These are phyloP conservation scores for Sambucus nigra DNA, from an alignment of 129 eudicot genomes.

Conservation along the genomic window DNA sequence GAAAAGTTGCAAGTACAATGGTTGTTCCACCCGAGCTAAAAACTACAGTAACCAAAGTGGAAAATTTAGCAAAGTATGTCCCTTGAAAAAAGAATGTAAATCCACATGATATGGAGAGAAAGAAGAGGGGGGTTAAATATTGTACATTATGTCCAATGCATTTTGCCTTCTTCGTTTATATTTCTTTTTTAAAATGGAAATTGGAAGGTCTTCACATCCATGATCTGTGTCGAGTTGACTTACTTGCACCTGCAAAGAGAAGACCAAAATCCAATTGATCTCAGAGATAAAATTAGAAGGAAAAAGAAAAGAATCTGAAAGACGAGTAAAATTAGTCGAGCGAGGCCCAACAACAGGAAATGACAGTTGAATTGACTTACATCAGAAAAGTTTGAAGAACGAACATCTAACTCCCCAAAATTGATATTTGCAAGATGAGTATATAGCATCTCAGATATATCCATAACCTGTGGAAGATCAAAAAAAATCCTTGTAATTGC, in stretches of 20 bases:
- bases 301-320: not conserved
- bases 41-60: no score
- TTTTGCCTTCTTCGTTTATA: slow-evolving; percentile 25
- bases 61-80: no score
- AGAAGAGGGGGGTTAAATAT: not conserved
- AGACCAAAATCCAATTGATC: slow-evolving; percentile 9
- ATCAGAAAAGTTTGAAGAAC: slow-evolving; percentile 17
- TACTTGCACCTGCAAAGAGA: slow-evolving; percentile 24
- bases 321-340: not conserved
- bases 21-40: no score
- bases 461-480: slow-evolving; percentile 39
- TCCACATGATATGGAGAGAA: not conserved
- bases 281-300: not conserved
- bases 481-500: not conserved
- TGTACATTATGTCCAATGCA: slow-evolving; percentile 14
- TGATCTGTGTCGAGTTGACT: slow-evolving; percentile 13
- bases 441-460: slow-evolving; percentile 56
- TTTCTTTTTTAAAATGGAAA: slow-evolving; percentile 12
- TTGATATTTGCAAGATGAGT: slow-evolving; percentile 28
- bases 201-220: slow-evolving; percentile 12
- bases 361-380: slow-evolving; percentile 27
- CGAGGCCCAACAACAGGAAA: not conserved
- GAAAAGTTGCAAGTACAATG: no score
- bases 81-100: not conserved
- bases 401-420: slow-evolving; percentile 37